Evolutionary conservation across 2,329 filamentous ascomycete species (phyloP).

Genomic region (Aureobasidium pullulans): DNA sequence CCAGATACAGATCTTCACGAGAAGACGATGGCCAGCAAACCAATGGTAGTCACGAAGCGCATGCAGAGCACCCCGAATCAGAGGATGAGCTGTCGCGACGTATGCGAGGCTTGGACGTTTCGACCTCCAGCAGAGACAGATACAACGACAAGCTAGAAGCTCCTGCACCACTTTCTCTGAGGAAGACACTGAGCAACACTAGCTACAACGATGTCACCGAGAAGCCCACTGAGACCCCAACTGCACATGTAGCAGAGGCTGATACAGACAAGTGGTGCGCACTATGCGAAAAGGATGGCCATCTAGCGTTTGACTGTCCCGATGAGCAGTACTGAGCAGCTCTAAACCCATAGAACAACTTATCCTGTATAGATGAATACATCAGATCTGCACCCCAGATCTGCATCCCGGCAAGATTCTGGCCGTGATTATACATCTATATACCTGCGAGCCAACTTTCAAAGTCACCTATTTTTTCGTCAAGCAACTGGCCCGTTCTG

Average conservation of each 20-base stretch:
- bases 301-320: constrained; percentile 59
- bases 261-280: constrained; percentile 94
- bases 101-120: neutral
- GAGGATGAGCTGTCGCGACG: neutral
- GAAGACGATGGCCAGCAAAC: neutral
- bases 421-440: too few relatives aligned
- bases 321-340: constrained; percentile 28
- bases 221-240: neutral
- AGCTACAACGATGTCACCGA: neutral
- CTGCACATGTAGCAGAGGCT: constrained; percentile 21
- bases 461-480: too few relatives aligned
- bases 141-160: constrained; percentile 19
- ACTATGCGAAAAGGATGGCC: constrained; percentile 89
- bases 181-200: constrained; percentile 9
- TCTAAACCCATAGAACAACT: neutral
- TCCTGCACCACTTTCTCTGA: constrained; percentile 7
- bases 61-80: neutral
- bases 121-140: neutral
- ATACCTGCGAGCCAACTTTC: too few relatives aligned
- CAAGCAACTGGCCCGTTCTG: too few relatives aligned
- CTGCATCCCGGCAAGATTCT: too few relatives aligned
- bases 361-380: neutral
- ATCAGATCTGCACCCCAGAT: neutral
- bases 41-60: neutral
- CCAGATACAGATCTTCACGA: constrained; percentile 16